phyloP scores from a whole-genome alignment of 345 rosid genomes.

The Salix purpurea region DNA sequence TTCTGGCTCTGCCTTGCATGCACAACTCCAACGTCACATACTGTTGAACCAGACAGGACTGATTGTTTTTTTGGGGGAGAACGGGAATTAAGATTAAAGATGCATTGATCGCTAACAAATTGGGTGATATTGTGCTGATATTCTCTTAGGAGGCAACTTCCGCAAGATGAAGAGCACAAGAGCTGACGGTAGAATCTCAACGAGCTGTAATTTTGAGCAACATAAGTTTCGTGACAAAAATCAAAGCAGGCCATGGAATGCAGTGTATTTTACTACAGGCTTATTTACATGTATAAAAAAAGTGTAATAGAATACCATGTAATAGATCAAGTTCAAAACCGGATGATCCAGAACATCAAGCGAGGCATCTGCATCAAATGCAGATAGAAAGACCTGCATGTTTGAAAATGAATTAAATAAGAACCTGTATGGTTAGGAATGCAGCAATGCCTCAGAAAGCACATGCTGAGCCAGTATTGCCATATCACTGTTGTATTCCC shows the following conservation, averaged over 20 bases:
- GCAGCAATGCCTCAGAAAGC: neutral
- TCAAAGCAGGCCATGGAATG: neutral
- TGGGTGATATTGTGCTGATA: constrained; percentile 89
- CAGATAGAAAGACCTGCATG: constrained; percentile 75
- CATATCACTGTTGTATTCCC: neutral
- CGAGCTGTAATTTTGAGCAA: constrained; percentile 51
- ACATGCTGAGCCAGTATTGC: neutral
- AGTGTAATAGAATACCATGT: constrained; percentile 48
- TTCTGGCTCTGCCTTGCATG: constrained; percentile 19
- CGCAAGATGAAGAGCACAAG: constrained; percentile 85
- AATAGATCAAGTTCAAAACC: constrained; percentile 81
- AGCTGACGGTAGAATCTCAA: constrained; percentile 95
- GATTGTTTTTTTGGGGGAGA: neutral
- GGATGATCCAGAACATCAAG: constrained; percentile 94
- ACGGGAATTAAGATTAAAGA: neutral
- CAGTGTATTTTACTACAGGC: neutral
- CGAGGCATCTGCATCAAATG: constrained; percentile 65
- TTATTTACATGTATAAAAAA: neutral
- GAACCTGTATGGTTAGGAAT: neutral
- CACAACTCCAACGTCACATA: constrained; percentile 7
- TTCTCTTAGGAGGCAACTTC: constrained; percentile 89
- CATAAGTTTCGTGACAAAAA: constrained; percentile 1
- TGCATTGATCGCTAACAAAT: constrained; percentile 46
- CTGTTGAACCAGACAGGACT: constrained; percentile 14
- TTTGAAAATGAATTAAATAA: constrained; percentile 3